Base-by-base conservation (phyloP, 2,329 filamentous ascomycete species). In the Aspergillus carbonarius region DNA sequence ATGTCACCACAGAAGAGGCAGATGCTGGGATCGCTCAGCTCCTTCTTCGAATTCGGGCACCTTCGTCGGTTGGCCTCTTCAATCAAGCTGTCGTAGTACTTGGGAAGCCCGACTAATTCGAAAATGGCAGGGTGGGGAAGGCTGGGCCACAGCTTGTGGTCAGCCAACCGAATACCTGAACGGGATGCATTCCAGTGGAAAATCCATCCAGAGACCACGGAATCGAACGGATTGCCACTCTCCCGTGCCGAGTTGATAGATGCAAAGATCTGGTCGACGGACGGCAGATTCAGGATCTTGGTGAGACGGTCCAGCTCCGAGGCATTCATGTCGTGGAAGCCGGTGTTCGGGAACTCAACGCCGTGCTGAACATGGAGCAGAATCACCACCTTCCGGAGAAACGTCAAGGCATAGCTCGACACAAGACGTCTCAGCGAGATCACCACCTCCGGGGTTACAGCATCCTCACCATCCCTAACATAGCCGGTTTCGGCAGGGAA, bases 1-100 rank as follows among this genome's bases (percentile, higher is more conserved):
- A 99, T 91, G n/a, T 93, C 92, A 34, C 95, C 93, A 71, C 95
- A 99, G 78, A 97, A 92, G 39, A 99, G 83, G 71, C 95, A 99
- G 37, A 99, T 85, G 63, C 90, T 91, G 0, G 95, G 92, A 74
- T 99, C 96, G 2, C 88, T 89, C 52, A 99, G 79, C 66, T 97
- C 93, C 72, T 95, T 96, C 64, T 92, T 92, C 1, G 92, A 96
- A 1, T 88, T 96, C 0, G 92, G 92, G 70, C 95, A 99, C 51
- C 85, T 87, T 54, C 89, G 82, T 63, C 87, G 88, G 66, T 95
- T 93, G 25, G 92, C 91, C 76, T 96, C 93, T 70, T 97, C 93
- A 59, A 96, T 96, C 37, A 99, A 81, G 2, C 87, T 89, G 73
- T 98, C 95, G 72, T 92, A 99, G 68, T 93, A 92, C 75, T 90